Conservation (phyloP, 2,329 filamentous ascomycete species). For the Eutypa lata region DNA sequence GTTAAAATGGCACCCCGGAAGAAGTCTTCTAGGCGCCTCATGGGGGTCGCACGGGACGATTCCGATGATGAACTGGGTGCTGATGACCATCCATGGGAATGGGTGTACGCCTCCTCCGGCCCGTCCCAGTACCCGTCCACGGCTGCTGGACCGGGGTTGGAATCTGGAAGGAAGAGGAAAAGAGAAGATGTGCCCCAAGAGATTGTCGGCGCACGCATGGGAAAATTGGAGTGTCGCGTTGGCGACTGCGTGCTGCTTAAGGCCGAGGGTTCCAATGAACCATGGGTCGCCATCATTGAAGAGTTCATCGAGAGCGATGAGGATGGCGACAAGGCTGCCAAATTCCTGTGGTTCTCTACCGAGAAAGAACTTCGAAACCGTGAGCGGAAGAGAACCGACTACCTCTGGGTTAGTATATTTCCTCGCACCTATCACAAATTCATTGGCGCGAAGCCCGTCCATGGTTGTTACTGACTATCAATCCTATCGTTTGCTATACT, state of each 20-base stretch:
- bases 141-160: neutral
- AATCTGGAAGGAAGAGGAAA: slow-evolving; percentile 32
- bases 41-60: slow-evolving; percentile 69
- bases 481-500: slow-evolving; percentile 9
- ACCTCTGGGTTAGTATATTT: slow-evolving; percentile 55
- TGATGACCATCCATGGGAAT: slow-evolving; percentile 74
- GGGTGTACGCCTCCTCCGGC: slow-evolving; percentile 60
- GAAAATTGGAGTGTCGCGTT: slow-evolving; percentile 72
- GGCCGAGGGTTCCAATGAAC: slow-evolving; percentile 79
- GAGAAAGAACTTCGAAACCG: slow-evolving; percentile 85
- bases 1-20: neutral
- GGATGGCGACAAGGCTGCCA: slow-evolving; percentile 74
- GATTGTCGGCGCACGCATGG: slow-evolving; percentile 82
- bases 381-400: slow-evolving; percentile 78
- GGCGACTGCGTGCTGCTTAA: slow-evolving; percentile 87
- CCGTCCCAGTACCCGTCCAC: slow-evolving; percentile 1
- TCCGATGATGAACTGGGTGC: slow-evolving; percentile 83
- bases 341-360: slow-evolving; percentile 94
- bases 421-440: neutral
- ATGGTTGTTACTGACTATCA: slow-evolving; percentile 10
- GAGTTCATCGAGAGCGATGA: slow-evolving; percentile 74
- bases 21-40: slow-evolving; percentile 34
- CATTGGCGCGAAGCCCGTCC: neutral
- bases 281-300: slow-evolving; percentile 88
- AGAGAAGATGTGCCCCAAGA: slow-evolving; percentile 33